A percentile compares a stretch with the other conserved stretches of the same genome.
Conservation (phyloP, 2,329 filamentous ascomycete species). For the Endothia cerciana region DNA sequence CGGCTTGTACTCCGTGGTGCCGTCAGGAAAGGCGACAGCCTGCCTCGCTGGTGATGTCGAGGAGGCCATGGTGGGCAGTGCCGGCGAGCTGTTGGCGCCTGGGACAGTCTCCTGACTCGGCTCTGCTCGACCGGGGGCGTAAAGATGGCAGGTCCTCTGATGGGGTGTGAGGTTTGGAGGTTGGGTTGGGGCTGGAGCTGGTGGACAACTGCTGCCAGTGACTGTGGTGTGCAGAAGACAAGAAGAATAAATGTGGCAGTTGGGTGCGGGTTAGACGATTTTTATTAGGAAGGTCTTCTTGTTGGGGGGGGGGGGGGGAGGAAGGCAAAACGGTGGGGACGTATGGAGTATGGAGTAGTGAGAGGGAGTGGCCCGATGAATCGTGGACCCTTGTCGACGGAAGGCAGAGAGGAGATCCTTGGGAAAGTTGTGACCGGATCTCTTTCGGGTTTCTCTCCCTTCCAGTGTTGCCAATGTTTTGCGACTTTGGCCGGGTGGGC, state of each 20-base stretch:
- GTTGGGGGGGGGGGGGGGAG: conserved; percentile 12
- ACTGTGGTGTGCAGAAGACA: conserved; percentile 5
- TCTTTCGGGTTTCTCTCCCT: background rate
- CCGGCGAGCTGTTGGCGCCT: conserved; percentile 10
- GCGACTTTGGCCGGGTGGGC: background rate
- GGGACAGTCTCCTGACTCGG: conserved; percentile 7
- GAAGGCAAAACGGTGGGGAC: conserved; percentile 17
- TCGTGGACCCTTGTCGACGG: conserved; percentile 13
- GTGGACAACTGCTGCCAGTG: conserved; percentile 13
- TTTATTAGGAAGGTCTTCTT: conserved; percentile 16
- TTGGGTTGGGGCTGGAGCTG: background rate
- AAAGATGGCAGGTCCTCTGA: background rate
- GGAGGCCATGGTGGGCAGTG: conserved; percentile 37
- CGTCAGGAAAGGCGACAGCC: conserved; percentile 52
- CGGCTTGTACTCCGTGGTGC: conserved; percentile 60
- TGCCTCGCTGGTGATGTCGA: conserved; percentile 43
- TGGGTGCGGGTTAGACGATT: conserved; percentile 1
- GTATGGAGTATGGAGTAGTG: conserved; percentile 3
- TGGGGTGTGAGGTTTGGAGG: background rate
- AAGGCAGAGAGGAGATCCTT: conserved; percentile 7
- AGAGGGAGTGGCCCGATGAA: conserved; percentile 14
- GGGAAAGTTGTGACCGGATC: background rate
- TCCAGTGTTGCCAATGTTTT: too few species aligned
- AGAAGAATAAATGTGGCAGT: background rate
- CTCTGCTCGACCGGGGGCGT: background rate